A percentile compares a stretch with the other conserved stretches of the same genome.
Evolutionary conservation across 495 filamentous ascomycete species (phyloP).

Genomic region (Aspergillus egyptiacus): DNA sequence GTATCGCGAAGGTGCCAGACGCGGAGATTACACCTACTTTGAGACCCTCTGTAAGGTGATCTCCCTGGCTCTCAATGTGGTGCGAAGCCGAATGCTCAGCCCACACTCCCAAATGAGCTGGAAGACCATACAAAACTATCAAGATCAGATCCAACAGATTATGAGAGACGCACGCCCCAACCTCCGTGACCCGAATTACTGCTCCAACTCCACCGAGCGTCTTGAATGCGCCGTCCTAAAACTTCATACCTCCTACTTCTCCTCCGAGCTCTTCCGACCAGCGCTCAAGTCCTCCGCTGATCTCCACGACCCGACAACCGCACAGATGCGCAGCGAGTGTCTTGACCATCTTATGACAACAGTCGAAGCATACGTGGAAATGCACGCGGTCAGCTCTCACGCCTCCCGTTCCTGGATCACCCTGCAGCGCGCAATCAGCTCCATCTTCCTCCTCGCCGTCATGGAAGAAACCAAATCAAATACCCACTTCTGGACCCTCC

Average conservation of each 20-base stretch:
- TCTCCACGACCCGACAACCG: conserved; percentile 29
- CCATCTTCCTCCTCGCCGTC: conserved; percentile 43
- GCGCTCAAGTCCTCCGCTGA: conserved; percentile 41
- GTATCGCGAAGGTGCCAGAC: conserved; percentile 31
- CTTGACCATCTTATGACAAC: conserved; percentile 37
- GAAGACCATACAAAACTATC: conserved; percentile 45
- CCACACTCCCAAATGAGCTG: conserved; percentile 38
- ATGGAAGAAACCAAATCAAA: conserved; percentile 40
- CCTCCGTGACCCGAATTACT: conserved; percentile 45
- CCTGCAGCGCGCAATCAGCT: conserved; percentile 44
- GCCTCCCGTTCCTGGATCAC: conserved; percentile 44
- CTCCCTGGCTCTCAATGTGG: conserved; percentile 49
- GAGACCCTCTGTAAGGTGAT: conserved; percentile 50
- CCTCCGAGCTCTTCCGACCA: conserved; percentile 55
- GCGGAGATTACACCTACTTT: conserved; percentile 44
- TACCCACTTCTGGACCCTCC: conserved; percentile 33
- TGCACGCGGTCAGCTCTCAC: conserved; percentile 40
- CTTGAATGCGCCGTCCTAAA: conserved; percentile 52
- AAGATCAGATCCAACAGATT: conserved; percentile 45
- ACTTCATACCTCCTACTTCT: conserved; percentile 53
- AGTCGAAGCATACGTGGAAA: conserved; percentile 43
- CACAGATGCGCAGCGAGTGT: conserved; percentile 42
- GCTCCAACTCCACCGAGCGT: conserved; percentile 43
- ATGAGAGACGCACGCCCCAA: conserved; percentile 48
- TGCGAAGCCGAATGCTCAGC: conserved; percentile 48